These are phyloP conservation scores for Epicoccum nigrum DNA, from an alignment of 2,329 filamentous ascomycete species.

Conservation along the genomic window DNA sequence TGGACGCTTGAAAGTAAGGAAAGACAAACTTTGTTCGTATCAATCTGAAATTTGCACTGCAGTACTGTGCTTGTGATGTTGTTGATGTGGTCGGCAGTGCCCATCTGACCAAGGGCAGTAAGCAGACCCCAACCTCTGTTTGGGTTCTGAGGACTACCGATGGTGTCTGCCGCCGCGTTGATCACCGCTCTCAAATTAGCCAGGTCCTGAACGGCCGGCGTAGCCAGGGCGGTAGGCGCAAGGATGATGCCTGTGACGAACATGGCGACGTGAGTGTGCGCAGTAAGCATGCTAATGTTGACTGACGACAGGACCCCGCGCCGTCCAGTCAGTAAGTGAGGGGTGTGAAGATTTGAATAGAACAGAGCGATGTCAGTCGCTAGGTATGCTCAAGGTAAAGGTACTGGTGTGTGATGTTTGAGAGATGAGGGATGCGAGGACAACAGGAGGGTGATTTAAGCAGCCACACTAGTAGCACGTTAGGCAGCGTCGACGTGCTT, in stretches of 20 bases:
- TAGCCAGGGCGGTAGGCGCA: conserved; percentile 27
- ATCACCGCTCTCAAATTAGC: conserved; percentile 35
- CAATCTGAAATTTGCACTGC: conserved; percentile 38
- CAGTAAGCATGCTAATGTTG: conserved; percentile 6
- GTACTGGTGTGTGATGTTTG: conserved; percentile 6
- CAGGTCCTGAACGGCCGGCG: conserved; percentile 40
- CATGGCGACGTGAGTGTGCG: conserved; percentile 23
- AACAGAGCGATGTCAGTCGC: conserved; percentile 20
- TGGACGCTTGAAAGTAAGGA: too few relatives aligned
- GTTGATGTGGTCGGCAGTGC: conserved; percentile 41
- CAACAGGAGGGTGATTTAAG: background rate
- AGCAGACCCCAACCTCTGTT: conserved; percentile 36
- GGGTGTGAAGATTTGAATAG: conserved; percentile 7
- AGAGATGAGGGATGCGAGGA: background rate
- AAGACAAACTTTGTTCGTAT: conserved; percentile 36
- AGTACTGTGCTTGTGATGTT: conserved; percentile 43
- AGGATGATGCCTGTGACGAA: conserved; percentile 37
- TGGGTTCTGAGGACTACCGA: conserved; percentile 35
- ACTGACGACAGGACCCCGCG: background rate
- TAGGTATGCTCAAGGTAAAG: conserved; percentile 24
- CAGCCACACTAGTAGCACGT: background rate
- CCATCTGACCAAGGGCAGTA: conserved; percentile 23
- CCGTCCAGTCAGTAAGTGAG: conserved; percentile 10
- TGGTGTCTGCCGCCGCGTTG: conserved; percentile 35
- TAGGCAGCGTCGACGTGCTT: background rate